Conservation (phyloP, 345 rosid species). For the Geranium brycei region DNA sequence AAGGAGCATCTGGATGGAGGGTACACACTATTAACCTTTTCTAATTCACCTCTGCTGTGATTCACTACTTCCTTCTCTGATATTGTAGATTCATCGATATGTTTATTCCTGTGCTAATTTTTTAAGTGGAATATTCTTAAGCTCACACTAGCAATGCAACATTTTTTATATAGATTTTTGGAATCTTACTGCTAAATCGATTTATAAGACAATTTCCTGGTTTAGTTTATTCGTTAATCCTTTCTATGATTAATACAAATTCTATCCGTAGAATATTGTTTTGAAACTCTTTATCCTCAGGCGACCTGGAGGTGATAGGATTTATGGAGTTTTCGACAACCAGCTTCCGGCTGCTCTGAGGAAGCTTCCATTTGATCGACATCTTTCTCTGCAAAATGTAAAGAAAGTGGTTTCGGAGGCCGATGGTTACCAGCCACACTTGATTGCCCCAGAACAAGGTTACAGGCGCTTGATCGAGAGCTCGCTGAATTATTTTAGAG, state of each 20-base stretch:
- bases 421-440: slow-evolving; percentile 34
- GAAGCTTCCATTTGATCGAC: slow-evolving; percentile 33
- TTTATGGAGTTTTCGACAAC: slow-evolving; percentile 33
- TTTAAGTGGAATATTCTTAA: no score
- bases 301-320: slow-evolving; percentile 31
- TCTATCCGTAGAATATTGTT: not conserved
- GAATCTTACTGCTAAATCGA: no score
- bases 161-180: no score
- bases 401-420: slow-evolving; percentile 27
- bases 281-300: slow-evolving; percentile 3
- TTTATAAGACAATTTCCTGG: no score
- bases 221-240: not conserved
- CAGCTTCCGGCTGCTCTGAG: slow-evolving; percentile 34
- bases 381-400: slow-evolving; percentile 25
- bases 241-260: not conserved
- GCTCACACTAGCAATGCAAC: no score
- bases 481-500: slow-evolving; percentile 20
- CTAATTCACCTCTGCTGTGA: not conserved
- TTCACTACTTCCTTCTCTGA: not conserved
- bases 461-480: slow-evolving; percentile 28
- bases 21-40: slow-evolving; percentile 7
- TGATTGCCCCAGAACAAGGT: slow-evolving; percentile 33
- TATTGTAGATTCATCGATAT: no score
- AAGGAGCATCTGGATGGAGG: slow-evolving; percentile 36
- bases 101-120: not conserved